phyloP scores from a whole-genome alignment of 331 rosid species.

The Malus hybrid region DNA sequence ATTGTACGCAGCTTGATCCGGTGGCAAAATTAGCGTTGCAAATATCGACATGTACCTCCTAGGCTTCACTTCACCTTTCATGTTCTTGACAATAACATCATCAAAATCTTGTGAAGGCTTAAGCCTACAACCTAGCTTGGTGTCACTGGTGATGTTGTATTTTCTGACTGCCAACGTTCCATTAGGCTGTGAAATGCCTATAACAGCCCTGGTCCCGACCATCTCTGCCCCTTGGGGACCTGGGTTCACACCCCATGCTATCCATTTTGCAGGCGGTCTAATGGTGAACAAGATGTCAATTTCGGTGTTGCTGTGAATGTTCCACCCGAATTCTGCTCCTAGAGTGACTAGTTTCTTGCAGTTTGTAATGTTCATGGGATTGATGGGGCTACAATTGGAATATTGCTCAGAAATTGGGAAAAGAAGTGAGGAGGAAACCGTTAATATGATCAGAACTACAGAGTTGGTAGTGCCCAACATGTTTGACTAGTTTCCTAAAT shows the following conservation, averaged over 20 bases:
- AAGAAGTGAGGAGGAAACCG: conserved; percentile 17
- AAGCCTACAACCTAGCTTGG: conserved; percentile 43
- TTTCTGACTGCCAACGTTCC: not conserved
- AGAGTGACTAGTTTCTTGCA: conserved; percentile 55
- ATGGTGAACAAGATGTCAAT: conserved; percentile 44
- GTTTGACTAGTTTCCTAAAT: not conserved
- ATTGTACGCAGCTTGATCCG: not conserved
- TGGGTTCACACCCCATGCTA: conserved; percentile 86
- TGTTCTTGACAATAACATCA: conserved; percentile 2
- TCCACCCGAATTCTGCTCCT: conserved; percentile 65
- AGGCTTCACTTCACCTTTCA: not conserved
- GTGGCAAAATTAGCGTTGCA: conserved; percentile 32
- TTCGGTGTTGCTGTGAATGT: not conserved
- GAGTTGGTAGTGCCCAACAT: conserved; percentile 16
- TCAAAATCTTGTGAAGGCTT: not conserved
- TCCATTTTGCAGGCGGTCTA: conserved; percentile 24
- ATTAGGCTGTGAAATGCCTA: conserved; percentile 26
- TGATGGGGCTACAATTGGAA: conserved; percentile 7
- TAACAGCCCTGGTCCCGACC: conserved; percentile 69
- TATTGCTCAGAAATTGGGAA: not conserved
- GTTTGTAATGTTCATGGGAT: not conserved
- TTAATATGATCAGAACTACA: not conserved
- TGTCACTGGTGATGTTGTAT: conserved; percentile 39
- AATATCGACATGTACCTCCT: conserved; percentile 8
- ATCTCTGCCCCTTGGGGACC: conserved; percentile 31